Evolutionary conservation across 148 eudicot species (phyloP).

Genomic region (Fallopia convolvulus): DNA sequence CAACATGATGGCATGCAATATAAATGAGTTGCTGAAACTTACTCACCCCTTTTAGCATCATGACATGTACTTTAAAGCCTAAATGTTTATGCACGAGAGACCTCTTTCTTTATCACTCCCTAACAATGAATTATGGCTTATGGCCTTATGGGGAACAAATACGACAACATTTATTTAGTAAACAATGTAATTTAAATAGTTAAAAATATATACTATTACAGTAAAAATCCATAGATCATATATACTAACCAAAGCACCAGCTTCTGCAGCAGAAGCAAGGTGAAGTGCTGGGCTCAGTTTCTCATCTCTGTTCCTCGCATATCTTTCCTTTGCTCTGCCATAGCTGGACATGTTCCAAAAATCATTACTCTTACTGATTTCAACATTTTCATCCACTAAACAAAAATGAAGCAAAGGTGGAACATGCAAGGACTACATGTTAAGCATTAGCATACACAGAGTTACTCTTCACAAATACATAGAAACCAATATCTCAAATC

Average conservation of each 20-base stretch:
- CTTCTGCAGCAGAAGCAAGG: constrained; percentile 97
- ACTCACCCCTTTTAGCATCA: background rate
- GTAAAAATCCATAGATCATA: background rate
- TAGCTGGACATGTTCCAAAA: constrained; percentile 38
- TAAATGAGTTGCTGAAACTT: background rate
- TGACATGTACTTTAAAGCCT: background rate
- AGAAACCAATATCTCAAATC: background rate
- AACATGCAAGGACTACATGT: background rate
- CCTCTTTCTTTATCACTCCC: background rate
- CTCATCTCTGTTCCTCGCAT: constrained; percentile 40
- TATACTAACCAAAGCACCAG: constrained; percentile 86
- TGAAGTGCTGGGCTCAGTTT: constrained; percentile 69
- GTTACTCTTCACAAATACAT: background rate
- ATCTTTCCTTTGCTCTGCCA: constrained; percentile 84
- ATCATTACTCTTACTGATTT: background rate
- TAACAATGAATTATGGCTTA: background rate
- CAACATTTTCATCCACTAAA: background rate
- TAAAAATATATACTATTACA: background rate
- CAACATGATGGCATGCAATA: background rate
- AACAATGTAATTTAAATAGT: background rate
- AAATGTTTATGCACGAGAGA: background rate
- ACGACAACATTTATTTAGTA: background rate
- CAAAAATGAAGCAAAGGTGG: background rate
- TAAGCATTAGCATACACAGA: background rate
- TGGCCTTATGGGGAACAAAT: background rate